Conservation (phyloP, 805 yeast genomes). For the Sporopachydermia quercuum region DNA sequence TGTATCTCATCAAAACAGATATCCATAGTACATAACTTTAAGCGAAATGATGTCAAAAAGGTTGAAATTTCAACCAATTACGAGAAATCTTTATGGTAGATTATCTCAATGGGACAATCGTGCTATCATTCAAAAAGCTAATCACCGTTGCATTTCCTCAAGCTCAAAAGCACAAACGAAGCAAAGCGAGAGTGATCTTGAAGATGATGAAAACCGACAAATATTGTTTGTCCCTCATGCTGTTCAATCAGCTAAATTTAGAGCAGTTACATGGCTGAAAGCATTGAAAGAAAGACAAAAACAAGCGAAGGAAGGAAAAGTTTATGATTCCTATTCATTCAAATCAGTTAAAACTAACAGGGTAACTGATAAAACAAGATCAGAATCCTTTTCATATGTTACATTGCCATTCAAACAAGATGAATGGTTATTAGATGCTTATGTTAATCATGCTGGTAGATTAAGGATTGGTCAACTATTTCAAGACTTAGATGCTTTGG, state of each 20-base stretch:
- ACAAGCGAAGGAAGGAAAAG: conserved; percentile 59
- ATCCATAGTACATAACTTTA: too few species aligned
- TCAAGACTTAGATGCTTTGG: conserved; percentile 87
- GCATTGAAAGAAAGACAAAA: conserved; percentile 63
- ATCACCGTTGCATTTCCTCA: too few species aligned
- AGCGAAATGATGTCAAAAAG: too few species aligned
- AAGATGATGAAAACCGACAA: not conserved
- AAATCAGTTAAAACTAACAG: conserved; percentile 57
- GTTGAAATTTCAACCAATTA: too few species aligned
- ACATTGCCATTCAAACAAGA: conserved; percentile 76
- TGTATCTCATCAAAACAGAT: too few species aligned
- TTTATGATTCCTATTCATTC: conserved; percentile 54
- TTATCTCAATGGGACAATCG: too few species aligned
- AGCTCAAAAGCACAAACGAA: too few species aligned
- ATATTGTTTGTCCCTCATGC: not conserved
- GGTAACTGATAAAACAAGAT: conserved; percentile 58
- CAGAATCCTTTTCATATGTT: conserved; percentile 60
- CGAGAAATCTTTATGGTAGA: too few species aligned
- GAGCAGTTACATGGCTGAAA: conserved; percentile 68
- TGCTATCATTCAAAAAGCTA: too few species aligned
- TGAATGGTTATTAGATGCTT: conserved; percentile 67
- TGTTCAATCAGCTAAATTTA: conserved; percentile 3
- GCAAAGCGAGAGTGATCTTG: too few species aligned
- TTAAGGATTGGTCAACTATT: conserved; percentile 84
- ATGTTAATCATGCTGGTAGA: conserved; percentile 83